Base-by-base conservation (phyloP, 73 alveolate genomes). In the Diophrys appendiculata region DNA sequence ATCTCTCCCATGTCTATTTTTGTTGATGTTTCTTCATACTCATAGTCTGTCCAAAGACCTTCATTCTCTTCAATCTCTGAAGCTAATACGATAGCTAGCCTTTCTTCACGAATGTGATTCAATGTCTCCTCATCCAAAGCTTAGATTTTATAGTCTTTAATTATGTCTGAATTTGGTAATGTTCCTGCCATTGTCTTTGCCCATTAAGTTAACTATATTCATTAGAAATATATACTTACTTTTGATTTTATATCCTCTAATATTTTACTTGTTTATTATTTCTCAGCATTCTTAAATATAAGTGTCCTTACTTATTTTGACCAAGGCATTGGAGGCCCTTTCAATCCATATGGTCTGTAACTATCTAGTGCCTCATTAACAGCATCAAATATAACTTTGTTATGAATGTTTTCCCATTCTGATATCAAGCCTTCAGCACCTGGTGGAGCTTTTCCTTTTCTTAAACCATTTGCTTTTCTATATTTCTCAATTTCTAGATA, bases 281-380 rank as follows among this genome's bases (percentile, higher is more conserved):
- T 77, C 18, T 78, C 68, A 27, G 88, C 93, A 56, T 77, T 67
- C 35, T 85, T 85, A 64, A 68, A 85, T 13, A 88, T 85, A 2
- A 85, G 77, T 13, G 88, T 78, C 55, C 83, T 68, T 71, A 23
- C 33, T 65, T 78, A 68, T 67, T 85, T 85, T 71, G 88, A 67
- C 97, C 98, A 94, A 23, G 98, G 97, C 65, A 91, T 56, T 0
- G 98, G 98, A 24, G 87, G 91, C 8, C 98, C 97, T 78, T 87
- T 76, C 52, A 91, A 82, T 1, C 97, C 97, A 78, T 88, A 91
- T 53, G 97, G 97, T 68, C 98, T 78, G 56, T 52, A 78, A 11
- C 94, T 88, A 71, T 94, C 97, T 18, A 94, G 77, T 2, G 97
- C 97, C 76, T 94, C 98, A 74, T 94, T 94, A 0, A 91, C 76